These are phyloP conservation scores for Pseudogymnoascus pannorum DNA, from an alignment of 2,329 filamentous ascomycete species.

Conservation along the genomic window DNA sequence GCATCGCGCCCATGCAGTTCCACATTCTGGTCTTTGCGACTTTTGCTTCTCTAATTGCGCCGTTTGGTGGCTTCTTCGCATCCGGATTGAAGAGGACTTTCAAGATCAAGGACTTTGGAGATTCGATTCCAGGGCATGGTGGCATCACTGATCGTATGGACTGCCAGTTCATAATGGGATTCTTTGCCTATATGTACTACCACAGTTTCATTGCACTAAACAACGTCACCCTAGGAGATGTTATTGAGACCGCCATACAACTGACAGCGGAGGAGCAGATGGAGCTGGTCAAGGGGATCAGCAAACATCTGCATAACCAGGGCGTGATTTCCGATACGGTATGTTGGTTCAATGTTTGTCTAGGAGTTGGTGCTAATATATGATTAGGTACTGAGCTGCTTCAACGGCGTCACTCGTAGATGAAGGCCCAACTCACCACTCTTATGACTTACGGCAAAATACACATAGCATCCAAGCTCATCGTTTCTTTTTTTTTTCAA, in stretches of 20 bases:
- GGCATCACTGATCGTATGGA: conserved; percentile 99
- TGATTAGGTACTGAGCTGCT: conserved; percentile 4
- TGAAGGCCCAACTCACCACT: conserved; percentile 1
- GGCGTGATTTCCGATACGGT: conserved; percentile 34
- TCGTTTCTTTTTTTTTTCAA: conserved; percentile 8
- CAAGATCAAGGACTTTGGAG: conserved; percentile 99
- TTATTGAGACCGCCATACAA: conserved; percentile 86
- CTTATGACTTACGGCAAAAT: conserved; percentile 7
- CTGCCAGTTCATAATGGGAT: conserved; percentile 99
- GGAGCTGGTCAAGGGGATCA: conserved; percentile 63
- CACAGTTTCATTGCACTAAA: conserved; percentile 92
- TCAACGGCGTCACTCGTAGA: conserved; percentile 8
- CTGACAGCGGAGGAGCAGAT: conserved; percentile 81
- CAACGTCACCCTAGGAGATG: conserved; percentile 74
- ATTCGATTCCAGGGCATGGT: conserved; percentile 94
- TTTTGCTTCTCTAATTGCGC: conserved; percentile 92
- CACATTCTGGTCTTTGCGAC: conserved; percentile 85
- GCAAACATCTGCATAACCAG: conserved; percentile 58
- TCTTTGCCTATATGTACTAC: conserved; percentile 98
- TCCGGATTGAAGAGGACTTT: conserved; percentile 97
- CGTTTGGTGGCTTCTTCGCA: conserved; percentile 97
- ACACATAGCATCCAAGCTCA: conserved; percentile 8
- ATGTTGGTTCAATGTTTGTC: conserved; percentile 12
- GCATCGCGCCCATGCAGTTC: conserved; percentile 81
- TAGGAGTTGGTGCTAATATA: neutral